phyloP scores from a whole-genome alignment of 352 stramenopile species.

The Globisporangium barbulae region DNA sequence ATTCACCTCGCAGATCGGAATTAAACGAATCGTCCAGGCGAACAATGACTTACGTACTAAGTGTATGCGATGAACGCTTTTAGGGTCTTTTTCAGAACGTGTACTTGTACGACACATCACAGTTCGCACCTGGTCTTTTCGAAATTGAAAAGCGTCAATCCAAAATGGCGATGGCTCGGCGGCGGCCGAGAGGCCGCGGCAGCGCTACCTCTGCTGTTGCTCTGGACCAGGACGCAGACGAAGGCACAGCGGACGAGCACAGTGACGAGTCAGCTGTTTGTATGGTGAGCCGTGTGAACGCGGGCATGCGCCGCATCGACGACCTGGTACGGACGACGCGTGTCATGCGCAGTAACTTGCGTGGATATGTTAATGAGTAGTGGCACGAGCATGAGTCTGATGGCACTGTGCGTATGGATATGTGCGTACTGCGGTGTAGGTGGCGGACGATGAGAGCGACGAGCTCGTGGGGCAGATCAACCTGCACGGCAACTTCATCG shows the following conservation, averaged over 20 bases:
- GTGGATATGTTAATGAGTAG: neutral
- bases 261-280: neutral
- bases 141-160: constrained; percentile 1
- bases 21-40: neutral
- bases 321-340: constrained; percentile 24
- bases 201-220: neutral
- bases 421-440: constrained; percentile 12
- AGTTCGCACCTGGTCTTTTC: neutral
- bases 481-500: constrained; percentile 68
- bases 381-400: neutral
- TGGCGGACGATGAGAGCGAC: constrained; percentile 32
- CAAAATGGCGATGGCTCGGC: constrained; percentile 5
- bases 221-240: neutral
- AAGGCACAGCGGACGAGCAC: neutral
- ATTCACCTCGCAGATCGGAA: neutral
- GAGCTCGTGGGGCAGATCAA: constrained; percentile 69
- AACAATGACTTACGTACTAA: neutral
- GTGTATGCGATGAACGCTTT: neutral
- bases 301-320: constrained; percentile 32
- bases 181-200: neutral
- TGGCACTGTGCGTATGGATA: neutral
- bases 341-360: neutral
- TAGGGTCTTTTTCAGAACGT: no score
- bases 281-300: constrained; percentile 35
- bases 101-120: neutral